Percentiles rank a stretch among this genome's conserved stretches.
These are phyloP conservation scores for Wickerhamomyces subpelliculosus DNA, from an alignment of 805 yeast species.

Conservation along the genomic window DNA sequence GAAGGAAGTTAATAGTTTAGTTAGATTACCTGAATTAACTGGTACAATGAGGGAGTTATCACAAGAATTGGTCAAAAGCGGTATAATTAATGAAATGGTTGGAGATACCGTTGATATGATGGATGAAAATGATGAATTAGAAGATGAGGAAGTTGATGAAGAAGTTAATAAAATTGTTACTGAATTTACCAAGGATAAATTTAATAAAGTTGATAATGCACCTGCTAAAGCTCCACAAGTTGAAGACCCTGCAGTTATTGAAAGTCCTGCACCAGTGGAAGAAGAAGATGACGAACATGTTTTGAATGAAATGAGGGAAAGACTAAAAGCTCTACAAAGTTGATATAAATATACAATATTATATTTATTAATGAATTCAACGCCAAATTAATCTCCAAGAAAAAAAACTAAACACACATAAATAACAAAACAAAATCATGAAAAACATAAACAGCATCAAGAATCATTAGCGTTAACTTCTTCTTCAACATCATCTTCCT, in stretches of 20 bases:
- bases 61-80: slow-evolving; percentile 78
- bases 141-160: slow-evolving; percentile 52
- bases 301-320: slow-evolving; percentile 80
- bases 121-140: slow-evolving; percentile 59
- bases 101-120: slow-evolving; percentile 76
- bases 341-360: too few relatives aligned
- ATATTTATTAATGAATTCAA: too few relatives aligned
- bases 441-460: too few relatives aligned
- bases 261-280: too few relatives aligned
- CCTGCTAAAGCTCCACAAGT: slow-evolving; percentile 25
- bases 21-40: slow-evolving; percentile 71
- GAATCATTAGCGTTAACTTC: too few relatives aligned
- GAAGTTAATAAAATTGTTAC: slow-evolving; percentile 58
- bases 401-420: not conserved
- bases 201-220: slow-evolving; percentile 28
- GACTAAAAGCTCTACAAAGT: slow-evolving; percentile 77
- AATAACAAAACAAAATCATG: too few relatives aligned
- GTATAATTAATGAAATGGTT: slow-evolving; percentile 91
- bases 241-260: slow-evolving; percentile 35
- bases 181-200: slow-evolving; percentile 36
- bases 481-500: too few relatives aligned
- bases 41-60: slow-evolving; percentile 82
- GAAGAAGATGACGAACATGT: slow-evolving; percentile 68
- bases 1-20: slow-evolving; percentile 80
- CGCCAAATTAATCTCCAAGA: too few relatives aligned